Evolutionary conservation across 1,139 yeast species (phyloP), one percentile per base, ranked within the genome.

Genomic region (Lodderomyces jiufengensis): DNA sequence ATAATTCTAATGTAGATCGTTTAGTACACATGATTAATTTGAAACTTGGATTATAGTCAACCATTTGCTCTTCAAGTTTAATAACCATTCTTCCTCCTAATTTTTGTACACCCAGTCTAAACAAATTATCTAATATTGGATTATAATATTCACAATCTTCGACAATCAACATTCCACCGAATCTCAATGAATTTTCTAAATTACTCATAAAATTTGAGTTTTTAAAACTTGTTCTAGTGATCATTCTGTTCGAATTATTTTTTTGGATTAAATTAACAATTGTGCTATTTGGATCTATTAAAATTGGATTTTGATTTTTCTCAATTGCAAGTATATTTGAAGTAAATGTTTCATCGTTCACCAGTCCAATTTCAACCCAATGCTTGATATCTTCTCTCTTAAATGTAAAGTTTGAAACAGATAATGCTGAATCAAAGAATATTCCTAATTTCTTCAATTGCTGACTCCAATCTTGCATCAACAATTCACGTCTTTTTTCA

Each of bases 61-160:
- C 66, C 12, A 76, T 78, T 31, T 73, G 76, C 2, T 70, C 71
- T 0, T 87, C 92, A 13, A 90, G 53, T 22, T 62, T 66, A 2
- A 87, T 70, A 41, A 84, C 56, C 16, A 67, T 59, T 38, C 96
- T 66, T 0, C 95, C 95, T 4, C 95, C 96, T 29, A 81, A 70
- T 24, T 70, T 65, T 29, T 70, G 72, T 27, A 77, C 68, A 42
- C 86, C 95, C 31, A 66, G 64, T 36, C 78, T 69, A 31, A 92
- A 59, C 2, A 90, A 57, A 0, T 82, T 68, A 40, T 76, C 76
- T 15, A 90, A 52, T 9, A 84, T 61, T 0, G 97, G 95, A 54
- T 90, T 92, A 51, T 76, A 78, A 47, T 72, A 64, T 51, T 90
- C 97, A 3, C 90, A 87, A 57, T 90, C 94, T 47, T 77, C 78